Evolutionary conservation across 495 filamentous ascomycete genomes (phyloP).

Genomic region (Talaromyces trachyspermus): DNA sequence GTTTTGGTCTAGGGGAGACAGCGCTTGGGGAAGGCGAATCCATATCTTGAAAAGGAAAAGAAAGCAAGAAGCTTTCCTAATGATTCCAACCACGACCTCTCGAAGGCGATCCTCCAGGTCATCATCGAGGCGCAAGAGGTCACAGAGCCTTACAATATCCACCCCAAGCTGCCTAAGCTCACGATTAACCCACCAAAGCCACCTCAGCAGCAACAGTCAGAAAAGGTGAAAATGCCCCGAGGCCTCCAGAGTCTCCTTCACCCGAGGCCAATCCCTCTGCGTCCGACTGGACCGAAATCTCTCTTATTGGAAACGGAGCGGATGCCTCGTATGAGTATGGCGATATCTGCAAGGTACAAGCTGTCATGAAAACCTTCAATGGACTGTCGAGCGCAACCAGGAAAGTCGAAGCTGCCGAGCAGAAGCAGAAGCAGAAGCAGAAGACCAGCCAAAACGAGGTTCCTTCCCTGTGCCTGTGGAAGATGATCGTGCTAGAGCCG

Average conservation of each 20-base stretch:
- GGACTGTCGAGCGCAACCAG: conserved; percentile 1
- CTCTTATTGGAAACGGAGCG: conserved; percentile 4
- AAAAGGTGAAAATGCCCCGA: not conserved
- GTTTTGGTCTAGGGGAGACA: no score
- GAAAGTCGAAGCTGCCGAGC: not conserved
- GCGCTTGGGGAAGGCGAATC: no score
- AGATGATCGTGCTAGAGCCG: not conserved
- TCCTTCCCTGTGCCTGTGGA: no score
- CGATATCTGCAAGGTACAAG: conserved; percentile 6
- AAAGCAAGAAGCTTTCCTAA: no score
- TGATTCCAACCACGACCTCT: not conserved
- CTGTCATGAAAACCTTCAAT: conserved; percentile 7
- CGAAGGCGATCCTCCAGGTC: conserved; percentile 5
- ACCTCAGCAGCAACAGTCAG: conserved; percentile 1
- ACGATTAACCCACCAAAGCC: conserved; percentile 6
- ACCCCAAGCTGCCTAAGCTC: not conserved
- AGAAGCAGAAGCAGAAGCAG: not conserved
- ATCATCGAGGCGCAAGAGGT: conserved; percentile 3
- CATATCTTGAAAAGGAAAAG: no score
- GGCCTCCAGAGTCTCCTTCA: not conserved
- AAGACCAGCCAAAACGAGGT: no score
- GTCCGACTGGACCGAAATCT: not conserved
- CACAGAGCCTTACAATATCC: not conserved
- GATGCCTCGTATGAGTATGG: conserved; percentile 5
- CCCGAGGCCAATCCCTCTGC: not conserved